Base-by-base conservation (phyloP, 2,329 filamentous ascomycete genomes). In the Macroventuria anomochaeta region DNA sequence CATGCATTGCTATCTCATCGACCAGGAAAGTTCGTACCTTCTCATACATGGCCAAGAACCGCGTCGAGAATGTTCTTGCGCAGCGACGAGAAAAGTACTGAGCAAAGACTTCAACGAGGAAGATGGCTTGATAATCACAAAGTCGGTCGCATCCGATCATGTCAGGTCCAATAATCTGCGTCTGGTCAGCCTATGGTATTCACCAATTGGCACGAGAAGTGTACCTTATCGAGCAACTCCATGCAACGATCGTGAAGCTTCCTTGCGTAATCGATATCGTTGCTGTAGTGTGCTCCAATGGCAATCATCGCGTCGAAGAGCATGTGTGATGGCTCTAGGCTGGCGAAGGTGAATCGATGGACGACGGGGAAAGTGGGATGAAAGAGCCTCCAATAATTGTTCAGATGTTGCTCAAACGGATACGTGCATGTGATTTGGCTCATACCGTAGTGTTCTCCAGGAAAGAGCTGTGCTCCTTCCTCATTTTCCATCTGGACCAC, bases 271-370 rank as follows among this genome's bases (percentile, higher is more conserved):
- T 61, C 60, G 34, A 71, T 71, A 34, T 73, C 65, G 44, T 65
- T 67, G 38, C 72, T 70, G 37, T 75, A 74, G 39, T 79, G 74
- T 4, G 72, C 75, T 28, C 77, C 77, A 21, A 79, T 68, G 5
- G 77, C 74, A 34, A 79, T 63, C 65, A 80, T 76, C n/a, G 77
- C 72, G 20, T 77, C 75, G 34, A 65, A 69, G n/a, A 80, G 68
- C 61, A 80, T 70, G 11, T 77, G 77, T n/a, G 75, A 70, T n/a
- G 66, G 59, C 38, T 54, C 62, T 51, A 71, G 46, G 53, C 69
- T 37, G 46, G 67, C 58, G 69, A 76, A 75, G 41, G 75, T 73
- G 63, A 73, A 66, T 64, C 68, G 73, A 69, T 79, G 76, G 55
- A 80, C 55, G 53, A 80, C 53, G 51, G 78, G 76, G 67, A 75